Percentiles rank a stretch among this genome's conserved stretches.
Evolutionary conservation across 2,329 filamentous ascomycete species (phyloP).

Genomic region (Penicillium thymicola): DNA sequence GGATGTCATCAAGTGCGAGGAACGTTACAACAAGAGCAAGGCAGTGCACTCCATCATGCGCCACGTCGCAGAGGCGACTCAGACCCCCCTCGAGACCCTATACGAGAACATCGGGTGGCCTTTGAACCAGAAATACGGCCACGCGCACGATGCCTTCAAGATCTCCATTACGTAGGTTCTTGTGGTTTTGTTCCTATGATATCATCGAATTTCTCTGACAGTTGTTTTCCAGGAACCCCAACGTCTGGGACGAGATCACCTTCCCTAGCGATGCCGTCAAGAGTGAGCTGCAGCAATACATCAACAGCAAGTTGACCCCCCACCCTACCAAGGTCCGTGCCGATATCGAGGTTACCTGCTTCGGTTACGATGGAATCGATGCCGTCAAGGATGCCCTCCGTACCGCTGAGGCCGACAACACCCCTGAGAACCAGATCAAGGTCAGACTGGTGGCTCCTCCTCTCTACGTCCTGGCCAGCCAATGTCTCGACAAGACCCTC

Average conservation of each 20-base stretch:
- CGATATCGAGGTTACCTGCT: constrained; percentile 94
- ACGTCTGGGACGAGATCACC: constrained; percentile 88
- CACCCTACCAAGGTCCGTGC: constrained; percentile 99
- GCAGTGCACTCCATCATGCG: constrained; percentile 99
- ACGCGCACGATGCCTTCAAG: constrained; percentile 97
- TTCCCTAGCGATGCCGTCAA: constrained; percentile 84
- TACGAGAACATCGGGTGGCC: constrained; percentile 97
- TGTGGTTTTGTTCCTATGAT: background rate
- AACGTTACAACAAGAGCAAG: constrained; percentile 99
- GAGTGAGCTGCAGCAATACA: constrained; percentile 90
- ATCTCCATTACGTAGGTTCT: constrained; percentile 85
- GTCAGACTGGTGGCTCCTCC: constrained; percentile 97
- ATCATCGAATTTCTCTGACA: constrained; percentile 7
- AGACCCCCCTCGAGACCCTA: constrained; percentile 86
- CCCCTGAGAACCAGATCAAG: constrained; percentile 89
- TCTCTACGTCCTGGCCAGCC: constrained; percentile 92
- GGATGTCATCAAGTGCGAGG: constrained; percentile 97
- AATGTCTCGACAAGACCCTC: constrained; percentile 86
- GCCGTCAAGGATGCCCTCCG: constrained; percentile 92
- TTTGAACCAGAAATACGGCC: constrained; percentile 94
- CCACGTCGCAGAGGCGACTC: constrained; percentile 96
- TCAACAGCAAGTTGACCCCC: constrained; percentile 92
- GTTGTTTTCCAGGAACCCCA: constrained; percentile 66
- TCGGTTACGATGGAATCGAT: constrained; percentile 96
- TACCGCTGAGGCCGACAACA: constrained; percentile 90